Evolutionary conservation across 1,284 basidiomycete genomes (phyloP).

Genomic region (Singerocomus rubriflavus): DNA sequence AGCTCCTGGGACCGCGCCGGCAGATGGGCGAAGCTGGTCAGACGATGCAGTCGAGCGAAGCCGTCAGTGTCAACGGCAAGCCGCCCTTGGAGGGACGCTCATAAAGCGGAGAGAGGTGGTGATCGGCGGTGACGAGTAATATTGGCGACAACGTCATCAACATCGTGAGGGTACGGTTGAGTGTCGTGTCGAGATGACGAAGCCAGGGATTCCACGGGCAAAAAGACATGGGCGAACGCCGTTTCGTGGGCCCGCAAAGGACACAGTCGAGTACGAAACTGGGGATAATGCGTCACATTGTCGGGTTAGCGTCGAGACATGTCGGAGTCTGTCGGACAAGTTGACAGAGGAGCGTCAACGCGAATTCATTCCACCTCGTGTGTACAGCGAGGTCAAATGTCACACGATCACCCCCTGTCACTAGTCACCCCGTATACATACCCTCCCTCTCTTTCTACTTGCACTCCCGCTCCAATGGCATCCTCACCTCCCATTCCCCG

Average conservation of each 20-base stretch:
- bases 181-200: no score
- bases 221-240: no score
- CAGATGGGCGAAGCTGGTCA: not conserved
- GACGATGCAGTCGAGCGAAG: not conserved
- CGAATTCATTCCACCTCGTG: conserved; percentile 23
- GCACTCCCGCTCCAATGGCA: conserved; percentile 7
- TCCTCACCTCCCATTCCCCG: conserved; percentile 16
- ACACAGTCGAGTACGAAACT: no score
- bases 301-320: no score
- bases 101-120: conserved; percentile 1
- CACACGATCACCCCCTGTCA: conserved; percentile 33
- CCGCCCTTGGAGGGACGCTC: not conserved
- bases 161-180: not conserved
- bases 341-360: not conserved
- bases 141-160: conserved; percentile 1
- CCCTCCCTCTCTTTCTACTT: conserved; percentile 1
- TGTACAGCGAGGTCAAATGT: conserved; percentile 21
- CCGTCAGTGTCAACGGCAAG: not conserved
- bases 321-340: no score
- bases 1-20: not conserved
- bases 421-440: conserved; percentile 24
- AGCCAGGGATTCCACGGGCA: no score
- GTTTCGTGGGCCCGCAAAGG: no score
- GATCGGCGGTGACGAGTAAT: conserved; percentile 12
- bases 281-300: no score